Evolutionary conservation across 345 rosid genomes (phyloP).

Genomic region (Psidium friedrichsthalianum): DNA sequence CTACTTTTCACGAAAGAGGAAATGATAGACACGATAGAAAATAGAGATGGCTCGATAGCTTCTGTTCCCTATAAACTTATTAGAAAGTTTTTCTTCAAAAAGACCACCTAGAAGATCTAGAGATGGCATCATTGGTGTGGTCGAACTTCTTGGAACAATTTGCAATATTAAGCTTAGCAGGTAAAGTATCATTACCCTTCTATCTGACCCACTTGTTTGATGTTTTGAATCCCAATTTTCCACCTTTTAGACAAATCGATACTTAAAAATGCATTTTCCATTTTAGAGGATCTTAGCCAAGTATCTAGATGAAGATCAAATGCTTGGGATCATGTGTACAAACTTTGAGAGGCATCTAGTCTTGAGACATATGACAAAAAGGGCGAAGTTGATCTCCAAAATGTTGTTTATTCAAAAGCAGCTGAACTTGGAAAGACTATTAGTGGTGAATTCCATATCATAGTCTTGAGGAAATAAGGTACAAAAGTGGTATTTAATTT

Average conservation of each 20-base stretch:
- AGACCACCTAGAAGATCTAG: no score
- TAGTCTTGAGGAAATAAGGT: constrained; percentile 51
- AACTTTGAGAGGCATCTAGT: constrained; percentile 18
- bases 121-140: no score
- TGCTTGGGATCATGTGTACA: constrained; percentile 56
- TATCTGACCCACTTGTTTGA: neutral
- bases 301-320: constrained; percentile 56
- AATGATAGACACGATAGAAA: no score
- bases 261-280: neutral
- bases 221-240: neutral
- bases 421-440: constrained; percentile 22
- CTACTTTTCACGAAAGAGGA: no score
- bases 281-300: constrained; percentile 39
- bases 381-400: constrained; percentile 18
- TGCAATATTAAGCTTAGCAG: constrained; percentile 65
- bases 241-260: neutral
- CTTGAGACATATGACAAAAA: constrained; percentile 18
- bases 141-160: no score
- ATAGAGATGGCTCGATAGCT: no score
- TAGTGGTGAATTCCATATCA: constrained; percentile 30
- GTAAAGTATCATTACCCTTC: constrained; percentile 5
- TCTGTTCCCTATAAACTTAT: no score
- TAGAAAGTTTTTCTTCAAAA: no score
- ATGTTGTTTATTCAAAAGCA: constrained; percentile 30
- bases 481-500: neutral